Conservation (phyloP, 148 eudicot genomes). For the Chenopodium quinoa region DNA sequence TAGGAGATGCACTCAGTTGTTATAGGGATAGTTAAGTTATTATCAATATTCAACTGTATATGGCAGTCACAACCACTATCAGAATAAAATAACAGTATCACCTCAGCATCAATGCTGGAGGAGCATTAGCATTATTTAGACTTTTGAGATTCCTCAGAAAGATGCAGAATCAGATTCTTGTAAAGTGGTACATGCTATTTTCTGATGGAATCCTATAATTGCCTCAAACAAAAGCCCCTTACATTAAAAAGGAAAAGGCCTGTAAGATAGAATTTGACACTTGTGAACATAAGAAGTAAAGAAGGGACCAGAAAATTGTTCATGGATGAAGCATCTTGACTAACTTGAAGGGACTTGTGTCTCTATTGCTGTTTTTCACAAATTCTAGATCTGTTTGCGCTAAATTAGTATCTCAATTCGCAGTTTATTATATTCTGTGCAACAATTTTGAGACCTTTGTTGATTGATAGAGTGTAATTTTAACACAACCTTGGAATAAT, state of each 20-base stretch:
- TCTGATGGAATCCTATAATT: conserved; percentile 10
- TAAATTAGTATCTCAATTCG: background rate
- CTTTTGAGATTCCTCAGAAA: conserved; percentile 7
- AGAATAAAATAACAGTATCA: background rate
- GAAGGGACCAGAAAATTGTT: background rate
- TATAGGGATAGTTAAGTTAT: background rate
- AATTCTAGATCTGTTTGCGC: background rate
- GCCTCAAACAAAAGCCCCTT: background rate
- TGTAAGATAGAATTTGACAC: background rate
- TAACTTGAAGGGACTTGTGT: background rate
- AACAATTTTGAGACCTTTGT: background rate
- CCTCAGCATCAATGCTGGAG: background rate
- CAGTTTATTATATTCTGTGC: background rate
- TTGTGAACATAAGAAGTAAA: background rate
- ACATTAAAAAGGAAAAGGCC: background rate
- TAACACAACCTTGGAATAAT: background rate
- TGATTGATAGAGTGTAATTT: background rate
- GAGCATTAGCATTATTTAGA: conserved; percentile 1
- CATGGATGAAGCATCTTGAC: background rate
- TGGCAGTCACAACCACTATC: background rate
- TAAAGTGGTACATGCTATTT: conserved; percentile 3
- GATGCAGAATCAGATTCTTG: conserved; percentile 21
- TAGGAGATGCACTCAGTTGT: background rate
- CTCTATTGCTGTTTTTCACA: background rate
- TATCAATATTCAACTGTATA: background rate